Base-by-base conservation (phyloP, 345 rosid genomes). In the Boechera retrofracta region DNA sequence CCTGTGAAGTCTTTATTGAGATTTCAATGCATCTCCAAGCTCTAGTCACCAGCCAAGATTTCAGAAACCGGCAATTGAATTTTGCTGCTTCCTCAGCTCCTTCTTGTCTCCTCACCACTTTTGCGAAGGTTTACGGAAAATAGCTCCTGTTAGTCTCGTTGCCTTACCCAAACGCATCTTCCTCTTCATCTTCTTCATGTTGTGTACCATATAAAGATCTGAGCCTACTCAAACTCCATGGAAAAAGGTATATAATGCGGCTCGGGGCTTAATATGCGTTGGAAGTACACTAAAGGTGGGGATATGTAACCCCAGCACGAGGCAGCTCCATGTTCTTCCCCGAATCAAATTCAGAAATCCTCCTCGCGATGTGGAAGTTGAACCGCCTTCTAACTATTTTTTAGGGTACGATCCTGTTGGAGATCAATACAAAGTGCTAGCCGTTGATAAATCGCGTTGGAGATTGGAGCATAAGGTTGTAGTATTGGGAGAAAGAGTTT, bases 401-500 rank as follows among this genome's bases (percentile, higher is more conserved):
- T 28, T 69, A 1, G 53, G 64, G 41, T 56, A 69, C 3, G 64
- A 55, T 70, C 29, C 16, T 42, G 16, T 28, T 56, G 52, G 18
- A 41, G 41, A 39, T 39, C 32, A 51, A 39, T 73, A 73, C 63
- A 63, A 63, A 63, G 24, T 63, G 21, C 62, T 73, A 1, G 77
- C 70, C 7, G 5, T 67, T 51, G 47, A 33, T 66, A 2, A 1
- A 2, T 0, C 10, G 6, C 21, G 5, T 32, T 7, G 0, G 13
- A 48, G 58, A 16, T 11, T 18, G 4, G 18, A 49, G 18, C 71
- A 49, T 32, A 6, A 11, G 18, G 44, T 66, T 33, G 10, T 66
- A 44, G 16, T 35, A 21, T 49, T 66, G 45, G 32, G 59, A 33
- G 12, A 51, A 33, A 6, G 4, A 54, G 42, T 15, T 53, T 73